Evolutionary conservation across 192 early-diverging fungal genomes (phyloP), one percentile per base, ranked within the genome.

Genomic region (Funneliformis geosporum): DNA sequence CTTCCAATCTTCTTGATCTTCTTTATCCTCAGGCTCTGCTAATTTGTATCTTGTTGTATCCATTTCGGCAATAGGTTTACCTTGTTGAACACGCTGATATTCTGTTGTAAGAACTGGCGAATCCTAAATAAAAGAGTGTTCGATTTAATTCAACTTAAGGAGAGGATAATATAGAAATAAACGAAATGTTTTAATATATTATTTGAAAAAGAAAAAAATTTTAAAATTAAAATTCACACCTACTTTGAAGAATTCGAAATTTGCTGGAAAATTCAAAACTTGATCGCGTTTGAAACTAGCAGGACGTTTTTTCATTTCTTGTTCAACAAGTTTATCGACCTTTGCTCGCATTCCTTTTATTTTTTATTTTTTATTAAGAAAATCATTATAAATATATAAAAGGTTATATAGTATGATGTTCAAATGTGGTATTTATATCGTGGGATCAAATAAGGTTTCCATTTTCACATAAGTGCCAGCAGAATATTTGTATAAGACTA

Each of bases 291-390:
- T 83, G 16, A 39, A 28, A 8, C 43, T 8, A 12, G 40, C 80
- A 8, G 83, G 80, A 82, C 84, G 87, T 39, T 82, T 84, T 76
- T 85, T 84, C 86, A 90, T 86, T 80, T 90, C 89, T 61, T 86
- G 80, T 60, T 86, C 87, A 76, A 90, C 83, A 72, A 90, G 69
- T 47, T 87, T 84, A 76, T 90, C 87, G 38, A 90, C 87, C 43
- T 84, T 67, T 27, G 79, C 78, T 27, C 85, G 85, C 78, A 86
- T 85, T 66, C 84, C 87, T 88, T 80, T 47, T 42, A 60, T 25
- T 33, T 33, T 33, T 33, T 33, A 2, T 33, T 33, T 33, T 33
- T 33, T 18, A 73, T 14, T 21, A 66, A n/a, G 18, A 47, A 18
- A 5, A 1, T 16, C 1, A 4, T 28, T 46, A 21, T 50, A 59